These are phyloP conservation scores for Eremochloa ophiuroides DNA, from an alignment of 176 grass and related monocot genomes.

Conservation along the genomic window DNA sequence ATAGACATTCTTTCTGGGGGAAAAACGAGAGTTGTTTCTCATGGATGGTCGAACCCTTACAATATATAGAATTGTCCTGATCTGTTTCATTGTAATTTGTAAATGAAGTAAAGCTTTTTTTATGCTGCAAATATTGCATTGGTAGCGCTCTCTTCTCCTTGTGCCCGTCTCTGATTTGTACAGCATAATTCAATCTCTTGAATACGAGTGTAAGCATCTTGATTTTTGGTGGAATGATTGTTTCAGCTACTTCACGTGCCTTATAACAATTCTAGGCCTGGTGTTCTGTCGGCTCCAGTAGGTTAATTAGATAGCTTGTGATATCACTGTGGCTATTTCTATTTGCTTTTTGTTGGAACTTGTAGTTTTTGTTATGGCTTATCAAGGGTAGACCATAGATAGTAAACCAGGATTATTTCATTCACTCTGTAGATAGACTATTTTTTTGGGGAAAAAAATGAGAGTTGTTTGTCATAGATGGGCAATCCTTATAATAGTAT, in stretches of 20 bases:
- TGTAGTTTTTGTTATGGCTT: not conserved
- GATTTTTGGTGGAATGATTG: not conserved
- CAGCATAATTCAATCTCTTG: not conserved
- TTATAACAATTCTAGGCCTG: not conserved
- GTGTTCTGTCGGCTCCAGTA: not conserved
- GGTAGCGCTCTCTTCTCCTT: not conserved
- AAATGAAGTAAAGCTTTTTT: not conserved
- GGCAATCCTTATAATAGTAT: too few species aligned
- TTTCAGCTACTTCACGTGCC: not conserved
- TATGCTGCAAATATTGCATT: not conserved
- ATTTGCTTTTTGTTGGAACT: not conserved
- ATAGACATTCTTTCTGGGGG: not conserved
- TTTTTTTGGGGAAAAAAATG: not conserved
- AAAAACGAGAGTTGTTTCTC: not conserved
- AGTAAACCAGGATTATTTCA: not conserved
- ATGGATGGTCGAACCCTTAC: not conserved
- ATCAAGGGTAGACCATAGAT: not conserved
- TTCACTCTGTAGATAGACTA: not conserved
- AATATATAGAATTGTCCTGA: not conserved
- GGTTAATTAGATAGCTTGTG: not conserved
- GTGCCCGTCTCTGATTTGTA: not conserved
- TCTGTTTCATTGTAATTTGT: not conserved
- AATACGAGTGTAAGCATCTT: not conserved
- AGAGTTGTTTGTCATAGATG: not conserved
- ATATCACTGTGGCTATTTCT: not conserved